Evolutionary conservation across 1,139 yeast species (phyloP).

Genomic region (Suhomyces terraborum): DNA sequence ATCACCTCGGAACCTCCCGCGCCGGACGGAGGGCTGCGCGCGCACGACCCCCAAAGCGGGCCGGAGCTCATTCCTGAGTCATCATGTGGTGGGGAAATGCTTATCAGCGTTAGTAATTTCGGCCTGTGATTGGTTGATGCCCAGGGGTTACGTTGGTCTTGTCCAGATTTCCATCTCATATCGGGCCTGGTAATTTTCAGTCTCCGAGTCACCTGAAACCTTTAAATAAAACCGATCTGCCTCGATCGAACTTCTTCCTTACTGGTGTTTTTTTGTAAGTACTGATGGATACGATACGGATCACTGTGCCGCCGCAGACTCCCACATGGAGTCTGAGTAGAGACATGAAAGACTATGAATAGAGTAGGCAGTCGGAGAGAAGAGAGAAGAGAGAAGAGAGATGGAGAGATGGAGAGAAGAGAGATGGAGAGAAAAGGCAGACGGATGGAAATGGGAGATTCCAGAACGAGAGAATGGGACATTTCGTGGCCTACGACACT

Average conservation of each 20-base stretch:
- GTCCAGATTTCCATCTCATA: conserved; percentile 4
- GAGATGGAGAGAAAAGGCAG: background rate
- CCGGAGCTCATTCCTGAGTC: conserved; percentile 8
- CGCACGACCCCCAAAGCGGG: conserved; percentile 9
- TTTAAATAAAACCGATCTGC: conserved; percentile 2
- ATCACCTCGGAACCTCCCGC: conserved; percentile 1
- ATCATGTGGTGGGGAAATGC: conserved; percentile 9
- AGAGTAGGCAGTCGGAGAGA: background rate
- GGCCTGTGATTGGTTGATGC: conserved; percentile 9
- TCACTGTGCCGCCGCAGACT: too few species aligned
- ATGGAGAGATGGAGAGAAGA: background rate
- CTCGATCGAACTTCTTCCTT: background rate
- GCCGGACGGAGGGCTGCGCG: conserved; percentile 5
- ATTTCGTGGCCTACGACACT: too few species aligned
- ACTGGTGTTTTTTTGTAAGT: conserved; percentile 6
- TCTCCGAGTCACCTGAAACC: conserved; percentile 2
- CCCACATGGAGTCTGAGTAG: background rate
- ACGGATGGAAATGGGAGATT: too few species aligned
- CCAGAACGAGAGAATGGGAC: too few species aligned
- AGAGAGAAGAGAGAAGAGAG: too few species aligned
- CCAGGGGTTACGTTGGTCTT: background rate
- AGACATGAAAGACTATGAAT: too few species aligned
- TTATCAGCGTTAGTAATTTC: conserved; percentile 8
- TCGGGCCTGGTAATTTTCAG: conserved; percentile 3
- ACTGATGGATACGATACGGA: background rate